Percentiles rank a stretch among this genome's conserved stretches.
phyloP scores from a whole-genome alignment of 176 grass and related monocot genomes.

The Miscanthus lutarioriparius region DNA sequence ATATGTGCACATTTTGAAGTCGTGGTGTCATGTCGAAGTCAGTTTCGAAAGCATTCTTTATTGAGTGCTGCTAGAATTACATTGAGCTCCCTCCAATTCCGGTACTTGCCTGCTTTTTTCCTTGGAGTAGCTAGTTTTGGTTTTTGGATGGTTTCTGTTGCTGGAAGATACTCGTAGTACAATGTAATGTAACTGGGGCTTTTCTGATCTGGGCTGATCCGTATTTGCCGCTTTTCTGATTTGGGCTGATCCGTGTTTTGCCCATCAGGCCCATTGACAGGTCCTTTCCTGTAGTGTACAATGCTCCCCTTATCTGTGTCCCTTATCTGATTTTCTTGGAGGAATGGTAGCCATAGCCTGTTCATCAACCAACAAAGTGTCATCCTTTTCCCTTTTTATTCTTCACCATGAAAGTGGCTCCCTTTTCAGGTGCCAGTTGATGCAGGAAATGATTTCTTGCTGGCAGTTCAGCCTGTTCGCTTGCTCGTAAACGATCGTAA shows the following conservation, averaged over 20 bases:
- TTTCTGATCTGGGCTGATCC: neutral
- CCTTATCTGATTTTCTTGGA: neutral
- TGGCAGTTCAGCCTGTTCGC: too few species aligned
- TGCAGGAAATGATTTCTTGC: slow-evolving; percentile 32
- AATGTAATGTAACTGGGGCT: neutral
- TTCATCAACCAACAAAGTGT: neutral
- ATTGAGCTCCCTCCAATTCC: neutral
- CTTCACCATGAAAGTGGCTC: neutral
- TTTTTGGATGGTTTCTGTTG: neutral
- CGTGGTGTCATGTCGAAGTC: neutral
- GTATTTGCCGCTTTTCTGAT: too few species aligned
- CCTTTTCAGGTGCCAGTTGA: neutral
- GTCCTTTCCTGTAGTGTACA: neutral
- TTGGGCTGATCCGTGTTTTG: neutral
- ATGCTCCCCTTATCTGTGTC: neutral
- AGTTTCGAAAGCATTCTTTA: neutral
- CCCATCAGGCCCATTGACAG: neutral
- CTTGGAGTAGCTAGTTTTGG: neutral
- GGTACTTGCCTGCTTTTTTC: neutral
- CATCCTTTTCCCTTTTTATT: neutral
- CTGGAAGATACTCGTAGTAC: neutral
- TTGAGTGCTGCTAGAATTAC: neutral
- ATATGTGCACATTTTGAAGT: slow-evolving; percentile 22
- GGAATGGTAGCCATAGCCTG: neutral
- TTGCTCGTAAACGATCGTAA: too few species aligned